Evolutionary conservation across 2,329 filamentous ascomycete species (phyloP).

Genomic region (Alternaria viburni): DNA sequence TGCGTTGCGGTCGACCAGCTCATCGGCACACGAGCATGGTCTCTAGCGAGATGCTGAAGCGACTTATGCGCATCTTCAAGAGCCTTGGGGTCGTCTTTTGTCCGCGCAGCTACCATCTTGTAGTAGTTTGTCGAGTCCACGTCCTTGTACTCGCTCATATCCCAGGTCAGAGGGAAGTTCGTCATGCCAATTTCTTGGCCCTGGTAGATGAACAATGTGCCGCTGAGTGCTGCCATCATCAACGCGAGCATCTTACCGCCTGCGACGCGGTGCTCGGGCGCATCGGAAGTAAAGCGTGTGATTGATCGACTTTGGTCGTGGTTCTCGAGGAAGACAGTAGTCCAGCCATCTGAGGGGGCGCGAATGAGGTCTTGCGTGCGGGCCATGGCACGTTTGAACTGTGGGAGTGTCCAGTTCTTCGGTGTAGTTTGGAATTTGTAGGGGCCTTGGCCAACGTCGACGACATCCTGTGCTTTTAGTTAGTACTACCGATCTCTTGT

Average conservation of each 20-base stretch:
- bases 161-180: slow-evolving; percentile 55
- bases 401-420: slow-evolving; percentile 38
- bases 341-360: slow-evolving; percentile 50
- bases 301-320: slow-evolving; percentile 61
- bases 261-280: slow-evolving; percentile 53
- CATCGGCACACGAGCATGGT: slow-evolving; percentile 72
- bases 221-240: slow-evolving; percentile 56
- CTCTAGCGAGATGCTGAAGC: slow-evolving; percentile 66
- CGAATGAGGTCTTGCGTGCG: slow-evolving; percentile 41
- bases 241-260: slow-evolving; percentile 56
- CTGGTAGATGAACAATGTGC: slow-evolving; percentile 60
- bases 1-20: slow-evolving; percentile 65
- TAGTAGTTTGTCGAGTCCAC: slow-evolving; percentile 63
- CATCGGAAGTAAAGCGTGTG: slow-evolving; percentile 56
- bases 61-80: slow-evolving; percentile 58
- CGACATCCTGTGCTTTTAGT: slow-evolving; percentile 45
- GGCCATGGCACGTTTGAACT: slow-evolving; percentile 41
- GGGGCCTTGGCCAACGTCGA: slow-evolving; percentile 45
- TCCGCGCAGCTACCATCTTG: slow-evolving; percentile 41
- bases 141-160: slow-evolving; percentile 57
- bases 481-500: background rate
- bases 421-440: slow-evolving; percentile 47
- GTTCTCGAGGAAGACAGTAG: slow-evolving; percentile 60
- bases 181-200: slow-evolving; percentile 60
- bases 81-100: slow-evolving; percentile 37